Conservation (phyloP, 495 filamentous ascomycete genomes). For the Amphirosellinia nigrospora region DNA sequence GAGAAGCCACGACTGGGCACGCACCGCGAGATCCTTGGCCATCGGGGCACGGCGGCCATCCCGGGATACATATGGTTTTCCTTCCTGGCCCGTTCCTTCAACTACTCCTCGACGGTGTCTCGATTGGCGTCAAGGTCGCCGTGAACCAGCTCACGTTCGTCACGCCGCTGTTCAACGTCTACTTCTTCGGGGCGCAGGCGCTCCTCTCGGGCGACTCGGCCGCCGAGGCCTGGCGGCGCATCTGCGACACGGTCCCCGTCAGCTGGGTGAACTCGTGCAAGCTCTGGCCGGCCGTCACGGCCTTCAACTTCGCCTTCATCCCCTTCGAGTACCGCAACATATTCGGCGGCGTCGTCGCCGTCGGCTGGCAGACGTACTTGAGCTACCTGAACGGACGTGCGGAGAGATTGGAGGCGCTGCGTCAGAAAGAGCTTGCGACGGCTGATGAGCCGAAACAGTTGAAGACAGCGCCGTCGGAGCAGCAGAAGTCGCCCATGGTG, state of each 20-base stretch:
- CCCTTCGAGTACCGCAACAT: conserved; percentile 77
- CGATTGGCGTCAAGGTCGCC: conserved; percentile 74
- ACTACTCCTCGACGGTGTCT: conserved; percentile 75
- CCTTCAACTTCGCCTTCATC: conserved; percentile 85
- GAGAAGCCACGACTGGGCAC: conserved; percentile 68
- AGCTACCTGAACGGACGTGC: conserved; percentile 79
- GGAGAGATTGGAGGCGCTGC: conserved; percentile 53
- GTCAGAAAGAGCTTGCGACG: conserved; percentile 15
- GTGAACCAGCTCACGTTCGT: conserved; percentile 85
- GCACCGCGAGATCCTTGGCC: conserved; percentile 72
- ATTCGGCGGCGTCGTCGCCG: conserved; percentile 77
- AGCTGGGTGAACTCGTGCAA: conserved; percentile 82
- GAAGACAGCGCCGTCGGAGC: neutral
- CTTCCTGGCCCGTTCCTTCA: conserved; percentile 79
- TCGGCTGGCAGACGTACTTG: conserved; percentile 93
- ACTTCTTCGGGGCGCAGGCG: conserved; percentile 89
- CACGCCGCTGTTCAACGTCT: conserved; percentile 86
- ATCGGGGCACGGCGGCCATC: conserved; percentile 76
- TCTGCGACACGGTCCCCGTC: conserved; percentile 76
- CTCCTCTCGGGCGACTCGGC: conserved; percentile 63
- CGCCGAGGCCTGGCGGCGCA: conserved; percentile 67
- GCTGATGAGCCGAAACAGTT: neutral
- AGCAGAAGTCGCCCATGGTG: neutral
- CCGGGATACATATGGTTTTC: conserved; percentile 87
- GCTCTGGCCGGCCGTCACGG: conserved; percentile 89